These are phyloP conservation scores for Dendryphion nanum DNA, from an alignment of 2,329 filamentous ascomycete genomes.

Conservation along the genomic window DNA sequence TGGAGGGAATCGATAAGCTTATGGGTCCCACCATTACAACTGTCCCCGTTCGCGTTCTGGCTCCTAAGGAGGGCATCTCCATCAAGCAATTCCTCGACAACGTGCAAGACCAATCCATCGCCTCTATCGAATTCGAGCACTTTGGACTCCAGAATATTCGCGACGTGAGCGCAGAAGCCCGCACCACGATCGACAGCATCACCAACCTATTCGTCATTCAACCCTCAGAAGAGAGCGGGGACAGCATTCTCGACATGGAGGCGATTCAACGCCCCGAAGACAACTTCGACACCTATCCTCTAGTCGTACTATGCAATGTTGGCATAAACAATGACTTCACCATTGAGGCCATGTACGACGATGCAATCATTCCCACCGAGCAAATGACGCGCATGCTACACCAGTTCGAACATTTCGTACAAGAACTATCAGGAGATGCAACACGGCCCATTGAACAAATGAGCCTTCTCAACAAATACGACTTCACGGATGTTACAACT, in stretches of 20 bases:
- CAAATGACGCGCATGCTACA: constrained; percentile 14
- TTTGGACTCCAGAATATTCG: constrained; percentile 45
- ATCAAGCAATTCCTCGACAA: constrained; percentile 9
- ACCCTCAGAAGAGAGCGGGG: constrained; percentile 6
- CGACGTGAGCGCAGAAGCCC: constrained; percentile 24
- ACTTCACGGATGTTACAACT: constrained; percentile 7
- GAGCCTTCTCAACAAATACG: constrained; percentile 7
- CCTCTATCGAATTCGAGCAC: constrained; percentile 16
- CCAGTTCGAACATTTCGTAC: constrained; percentile 12
- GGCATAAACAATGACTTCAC: constrained; percentile 1
- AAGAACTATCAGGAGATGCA: constrained; percentile 6
- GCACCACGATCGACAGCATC: constrained; percentile 35
- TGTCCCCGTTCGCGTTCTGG: constrained; percentile 38
- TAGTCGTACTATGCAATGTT: constrained; percentile 14
- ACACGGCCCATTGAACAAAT: constrained; percentile 8
- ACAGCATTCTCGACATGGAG: constrained; percentile 10
- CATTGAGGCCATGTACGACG: constrained; percentile 13
- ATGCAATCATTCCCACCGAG: constrained; percentile 10
- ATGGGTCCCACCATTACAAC: constrained; percentile 37
- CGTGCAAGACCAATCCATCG: constrained; percentile 13
- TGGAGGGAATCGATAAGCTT: constrained; percentile 29
- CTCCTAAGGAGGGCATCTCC: constrained; percentile 22
- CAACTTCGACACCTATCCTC: constrained; percentile 18
- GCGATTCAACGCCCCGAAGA: constrained; percentile 3
- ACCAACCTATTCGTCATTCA: constrained; percentile 41